phyloP scores from a whole-genome alignment of 495 filamentous ascomycete species.

The Mytilinidion resinicola region DNA sequence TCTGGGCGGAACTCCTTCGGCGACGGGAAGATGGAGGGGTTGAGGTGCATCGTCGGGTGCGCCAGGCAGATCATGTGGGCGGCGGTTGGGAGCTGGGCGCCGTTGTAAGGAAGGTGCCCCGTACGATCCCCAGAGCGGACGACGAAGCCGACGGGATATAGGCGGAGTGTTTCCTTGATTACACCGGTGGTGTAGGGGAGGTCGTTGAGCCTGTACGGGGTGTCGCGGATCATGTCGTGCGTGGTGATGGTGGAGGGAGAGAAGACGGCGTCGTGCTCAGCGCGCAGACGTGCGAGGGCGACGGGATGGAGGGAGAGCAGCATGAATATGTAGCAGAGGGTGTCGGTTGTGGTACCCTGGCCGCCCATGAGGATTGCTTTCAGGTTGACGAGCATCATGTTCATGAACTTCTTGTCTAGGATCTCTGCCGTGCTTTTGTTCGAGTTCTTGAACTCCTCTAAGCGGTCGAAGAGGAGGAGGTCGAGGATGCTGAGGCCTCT shows the following conservation, averaged over 20 bases:
- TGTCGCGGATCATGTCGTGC: conserved; percentile 8
- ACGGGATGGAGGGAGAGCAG: conserved; percentile 13
- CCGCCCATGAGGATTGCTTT: conserved; percentile 17
- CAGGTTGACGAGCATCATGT: conserved; percentile 7
- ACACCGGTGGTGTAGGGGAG: conserved; percentile 13
- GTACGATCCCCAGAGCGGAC: conserved; percentile 1
- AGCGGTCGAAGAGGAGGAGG: conserved; percentile 14
- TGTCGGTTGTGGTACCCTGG: conserved; percentile 17
- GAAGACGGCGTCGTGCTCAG: conserved; percentile 19
- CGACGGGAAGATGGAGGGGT: conserved; percentile 18
- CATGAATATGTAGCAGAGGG: conserved; percentile 23
- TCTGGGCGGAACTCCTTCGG: conserved; percentile 20
- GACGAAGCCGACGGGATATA: conserved; percentile 11
- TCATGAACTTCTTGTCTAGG: conserved; percentile 12
- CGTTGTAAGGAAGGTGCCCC: conserved; percentile 6
- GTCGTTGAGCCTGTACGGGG: conserved; percentile 9
- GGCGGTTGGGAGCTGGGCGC: conserved; percentile 8
- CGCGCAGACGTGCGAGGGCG: conserved; percentile 6
- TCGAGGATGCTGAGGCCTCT: conserved; percentile 13
- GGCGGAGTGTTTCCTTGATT: conserved; percentile 19
- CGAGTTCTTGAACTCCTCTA: not conserved
- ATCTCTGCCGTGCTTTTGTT: not conserved
- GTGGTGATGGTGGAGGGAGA: conserved; percentile 2
- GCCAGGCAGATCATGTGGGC: conserved; percentile 5
- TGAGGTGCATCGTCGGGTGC: conserved; percentile 13